Evolutionary conservation across 2,329 filamentous ascomycete species (phyloP).

Genomic region (Trichoderma simmonsii): DNA sequence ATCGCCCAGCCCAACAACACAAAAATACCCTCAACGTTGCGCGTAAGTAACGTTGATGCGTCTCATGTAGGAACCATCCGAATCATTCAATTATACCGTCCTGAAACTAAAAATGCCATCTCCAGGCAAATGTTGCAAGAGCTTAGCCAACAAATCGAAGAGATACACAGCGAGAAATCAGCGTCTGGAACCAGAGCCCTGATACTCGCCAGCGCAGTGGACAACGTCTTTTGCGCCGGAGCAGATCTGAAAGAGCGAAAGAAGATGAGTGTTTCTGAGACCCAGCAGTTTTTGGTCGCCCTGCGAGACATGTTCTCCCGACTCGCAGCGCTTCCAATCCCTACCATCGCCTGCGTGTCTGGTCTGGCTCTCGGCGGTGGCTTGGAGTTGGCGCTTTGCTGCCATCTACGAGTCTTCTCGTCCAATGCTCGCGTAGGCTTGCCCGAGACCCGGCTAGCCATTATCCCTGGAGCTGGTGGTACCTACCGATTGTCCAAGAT

Average conservation of each 20-base stretch:
- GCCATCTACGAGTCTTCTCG: neutral
- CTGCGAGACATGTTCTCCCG: constrained; percentile 73
- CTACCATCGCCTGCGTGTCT: constrained; percentile 83
- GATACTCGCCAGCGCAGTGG: constrained; percentile 77
- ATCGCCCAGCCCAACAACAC: neutral
- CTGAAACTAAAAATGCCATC: neutral
- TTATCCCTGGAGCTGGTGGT: neutral
- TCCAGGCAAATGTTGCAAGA: neutral
- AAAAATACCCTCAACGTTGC: neutral
- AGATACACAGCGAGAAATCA: neutral
- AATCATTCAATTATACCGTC: neutral
- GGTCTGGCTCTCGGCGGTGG: constrained; percentile 84
- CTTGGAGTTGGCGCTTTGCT: neutral
- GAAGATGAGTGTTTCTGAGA: constrained; percentile 67
- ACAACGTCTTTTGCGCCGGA: constrained; percentile 86
- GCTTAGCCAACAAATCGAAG: neutral
- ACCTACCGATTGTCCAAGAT: neutral
- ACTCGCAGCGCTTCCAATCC: constrained; percentile 74
- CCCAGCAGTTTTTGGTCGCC: constrained; percentile 69
- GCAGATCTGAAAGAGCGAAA: constrained; percentile 89
- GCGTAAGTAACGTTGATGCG: neutral
- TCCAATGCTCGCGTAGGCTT: neutral
- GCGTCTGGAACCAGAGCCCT: constrained; percentile 65
- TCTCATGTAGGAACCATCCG: neutral
- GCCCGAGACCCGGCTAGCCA: neutral